phyloP scores from a whole-genome alignment of 805 yeast species.

The Sugiyamaella valdiviana region DNA sequence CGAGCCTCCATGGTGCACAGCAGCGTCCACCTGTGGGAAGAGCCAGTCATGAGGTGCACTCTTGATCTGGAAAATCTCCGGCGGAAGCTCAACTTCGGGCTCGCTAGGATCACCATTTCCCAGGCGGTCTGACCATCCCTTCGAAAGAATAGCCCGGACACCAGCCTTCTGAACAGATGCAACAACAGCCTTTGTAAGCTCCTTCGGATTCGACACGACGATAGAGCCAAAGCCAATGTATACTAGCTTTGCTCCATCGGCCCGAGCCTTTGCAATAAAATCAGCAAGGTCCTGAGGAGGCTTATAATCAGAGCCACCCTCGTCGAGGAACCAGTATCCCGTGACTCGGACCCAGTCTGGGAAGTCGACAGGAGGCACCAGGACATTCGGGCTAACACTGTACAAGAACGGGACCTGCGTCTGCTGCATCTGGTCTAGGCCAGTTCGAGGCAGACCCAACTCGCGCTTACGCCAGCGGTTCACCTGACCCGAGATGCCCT shows the following conservation, averaged over 20 bases:
- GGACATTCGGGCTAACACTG: slow-evolving; percentile 78
- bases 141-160: slow-evolving; percentile 79
- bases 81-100: slow-evolving; percentile 49
- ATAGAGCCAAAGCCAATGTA: slow-evolving; percentile 96
- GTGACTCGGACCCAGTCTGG: slow-evolving; percentile 94
- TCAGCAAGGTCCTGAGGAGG: slow-evolving; percentile 55
- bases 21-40: slow-evolving; percentile 82
- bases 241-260: slow-evolving; percentile 61
- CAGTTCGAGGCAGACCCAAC: slow-evolving; percentile 61
- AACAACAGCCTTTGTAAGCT: slow-evolving; percentile 68
- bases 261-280: slow-evolving; percentile 59
- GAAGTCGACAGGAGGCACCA: slow-evolving; percentile 90
- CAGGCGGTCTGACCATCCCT: slow-evolving; percentile 88
- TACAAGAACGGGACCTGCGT: slow-evolving; percentile 80
- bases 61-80: slow-evolving; percentile 62
- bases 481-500: slow-evolving; percentile 79
- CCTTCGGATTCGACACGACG: slow-evolving; percentile 77
- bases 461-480: slow-evolving; percentile 78
- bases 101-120: slow-evolving; percentile 35
- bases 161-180: slow-evolving; percentile 76
- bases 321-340: slow-evolving; percentile 91
- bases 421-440: slow-evolving; percentile 64
- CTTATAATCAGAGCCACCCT: slow-evolving; percentile 43
- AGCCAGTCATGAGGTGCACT: slow-evolving; percentile 91
- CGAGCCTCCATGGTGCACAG: slow-evolving; percentile 96